Conservation (phyloP, 2,329 filamentous ascomycete genomes). For the Fusarium sp. region DNA sequence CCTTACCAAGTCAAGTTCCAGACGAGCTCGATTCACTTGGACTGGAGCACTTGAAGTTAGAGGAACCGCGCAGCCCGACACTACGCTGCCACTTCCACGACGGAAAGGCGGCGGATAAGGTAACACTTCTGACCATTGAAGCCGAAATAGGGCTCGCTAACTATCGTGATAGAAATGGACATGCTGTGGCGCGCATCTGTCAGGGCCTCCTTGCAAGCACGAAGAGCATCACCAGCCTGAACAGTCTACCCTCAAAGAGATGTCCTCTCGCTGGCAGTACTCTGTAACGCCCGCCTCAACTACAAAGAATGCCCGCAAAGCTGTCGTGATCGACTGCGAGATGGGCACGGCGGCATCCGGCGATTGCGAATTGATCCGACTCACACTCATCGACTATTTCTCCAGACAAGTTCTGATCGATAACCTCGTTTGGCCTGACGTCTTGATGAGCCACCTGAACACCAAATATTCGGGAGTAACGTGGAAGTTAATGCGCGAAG, state of each 20-base stretch:
- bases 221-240: conserved; percentile 6
- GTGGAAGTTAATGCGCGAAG: conserved; percentile 52
- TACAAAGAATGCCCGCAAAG: conserved; percentile 6
- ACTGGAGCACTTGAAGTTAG: not conserved
- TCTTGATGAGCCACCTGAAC: conserved; percentile 61
- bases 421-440: conserved; percentile 60
- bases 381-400: conserved; percentile 64
- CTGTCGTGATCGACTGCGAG: conserved; percentile 65
- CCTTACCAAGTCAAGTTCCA: too few species aligned
- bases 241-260: not conserved
- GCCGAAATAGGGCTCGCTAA: not conserved
- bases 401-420: conserved; percentile 61
- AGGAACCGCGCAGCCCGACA: not conserved
- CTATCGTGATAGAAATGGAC: conserved; percentile 5
- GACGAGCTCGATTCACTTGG: not conserved
- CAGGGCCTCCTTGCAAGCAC: not conserved
- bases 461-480: conserved; percentile 64
- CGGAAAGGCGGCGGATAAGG: conserved; percentile 3
- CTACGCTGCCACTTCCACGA: conserved; percentile 7
- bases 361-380: conserved; percentile 63
- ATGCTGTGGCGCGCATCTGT: conserved; percentile 8
- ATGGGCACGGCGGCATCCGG: conserved; percentile 61
- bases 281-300: not conserved
- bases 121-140: fast-evolving
- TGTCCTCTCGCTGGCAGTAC: conserved; percentile 17